Evolutionary conservation across 345 rosid genomes (phyloP).

Genomic region (Raphanus raphanistrum): DNA sequence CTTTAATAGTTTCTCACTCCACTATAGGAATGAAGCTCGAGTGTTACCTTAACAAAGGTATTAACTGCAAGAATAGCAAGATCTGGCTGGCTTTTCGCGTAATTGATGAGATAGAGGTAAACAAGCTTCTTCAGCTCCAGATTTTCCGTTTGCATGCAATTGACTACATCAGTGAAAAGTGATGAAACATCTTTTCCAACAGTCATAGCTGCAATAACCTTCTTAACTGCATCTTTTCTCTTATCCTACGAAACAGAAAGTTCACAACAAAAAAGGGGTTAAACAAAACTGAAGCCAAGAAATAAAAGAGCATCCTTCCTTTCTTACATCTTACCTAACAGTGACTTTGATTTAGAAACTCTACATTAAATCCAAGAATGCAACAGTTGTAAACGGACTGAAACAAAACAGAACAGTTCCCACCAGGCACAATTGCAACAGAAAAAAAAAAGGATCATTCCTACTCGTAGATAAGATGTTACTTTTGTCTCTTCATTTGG

Average conservation of each 20-base stretch:
- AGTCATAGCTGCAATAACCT: conserved; percentile 99
- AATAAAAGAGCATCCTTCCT: not conserved
- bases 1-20: not conserved
- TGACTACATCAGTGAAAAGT: conserved; percentile 94
- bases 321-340: conserved; percentile 13
- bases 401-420: not conserved
- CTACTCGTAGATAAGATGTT: not conserved
- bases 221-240: conserved; percentile 99
- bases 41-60: conserved; percentile 91
- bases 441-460: no score
- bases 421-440: not conserved
- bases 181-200: conserved; percentile 99
- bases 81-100: conserved; percentile 99
- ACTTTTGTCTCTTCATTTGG: conserved; percentile 4
- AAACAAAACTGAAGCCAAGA: conserved; percentile 13
- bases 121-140: conserved; percentile 99
- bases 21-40: conserved; percentile 12
- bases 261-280: not conserved
- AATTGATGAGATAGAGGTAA: conserved; percentile 90
- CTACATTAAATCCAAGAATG: not conserved
- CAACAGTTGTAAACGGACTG: not conserved
- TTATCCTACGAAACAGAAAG: conserved; percentile 65
- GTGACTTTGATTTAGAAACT: not conserved
- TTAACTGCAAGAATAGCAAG: conserved; percentile 98
- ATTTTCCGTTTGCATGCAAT: conserved; percentile 99